Evolutionary conservation across 2,329 filamentous ascomycete genomes (phyloP).

Genomic region (Ophiostoma triangulosporum): DNA sequence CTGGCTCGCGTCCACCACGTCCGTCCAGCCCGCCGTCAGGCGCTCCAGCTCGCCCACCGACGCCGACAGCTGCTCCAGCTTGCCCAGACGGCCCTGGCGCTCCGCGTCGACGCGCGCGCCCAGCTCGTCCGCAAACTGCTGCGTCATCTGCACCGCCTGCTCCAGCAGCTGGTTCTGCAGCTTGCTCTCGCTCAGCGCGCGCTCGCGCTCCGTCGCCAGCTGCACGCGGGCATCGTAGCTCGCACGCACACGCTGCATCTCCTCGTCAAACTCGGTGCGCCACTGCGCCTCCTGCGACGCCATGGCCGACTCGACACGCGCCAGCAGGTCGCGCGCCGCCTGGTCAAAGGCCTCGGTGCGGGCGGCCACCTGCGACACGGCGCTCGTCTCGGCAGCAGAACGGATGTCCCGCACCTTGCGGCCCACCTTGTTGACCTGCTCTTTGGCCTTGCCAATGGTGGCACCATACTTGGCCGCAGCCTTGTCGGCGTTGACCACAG

Average conservation of each 20-base stretch:
- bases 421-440: conserved; percentile 65
- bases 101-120: conserved; percentile 75
- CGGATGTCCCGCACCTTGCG: conserved; percentile 65
- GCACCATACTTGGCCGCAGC: conserved; percentile 63
- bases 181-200: conserved; percentile 69
- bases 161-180: conserved; percentile 76
- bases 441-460: conserved; percentile 75
- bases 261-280: conserved; percentile 74
- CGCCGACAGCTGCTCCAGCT: conserved; percentile 64
- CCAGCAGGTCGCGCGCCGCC: conserved; percentile 75
- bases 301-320: conserved; percentile 76
- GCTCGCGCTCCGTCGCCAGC: conserved; percentile 64
- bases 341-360: conserved; percentile 66
- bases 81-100: conserved; percentile 73
- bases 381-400: conserved; percentile 51
- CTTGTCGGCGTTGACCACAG: conserved; percentile 79
- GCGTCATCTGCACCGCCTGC: conserved; percentile 81
- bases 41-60: conserved; percentile 75
- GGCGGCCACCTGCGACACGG: conserved; percentile 62
- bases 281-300: conserved; percentile 66
- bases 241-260: conserved; percentile 66
- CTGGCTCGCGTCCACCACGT: conserved; percentile 78
- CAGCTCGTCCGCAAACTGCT: conserved; percentile 67
- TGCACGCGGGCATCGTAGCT: conserved; percentile 70
- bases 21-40: conserved; percentile 79